A percentile compares a stretch with the other conserved stretches of the same genome.
Conservation (phyloP, 208 protist species). For the Endotrypanum monterogeii region DNA sequence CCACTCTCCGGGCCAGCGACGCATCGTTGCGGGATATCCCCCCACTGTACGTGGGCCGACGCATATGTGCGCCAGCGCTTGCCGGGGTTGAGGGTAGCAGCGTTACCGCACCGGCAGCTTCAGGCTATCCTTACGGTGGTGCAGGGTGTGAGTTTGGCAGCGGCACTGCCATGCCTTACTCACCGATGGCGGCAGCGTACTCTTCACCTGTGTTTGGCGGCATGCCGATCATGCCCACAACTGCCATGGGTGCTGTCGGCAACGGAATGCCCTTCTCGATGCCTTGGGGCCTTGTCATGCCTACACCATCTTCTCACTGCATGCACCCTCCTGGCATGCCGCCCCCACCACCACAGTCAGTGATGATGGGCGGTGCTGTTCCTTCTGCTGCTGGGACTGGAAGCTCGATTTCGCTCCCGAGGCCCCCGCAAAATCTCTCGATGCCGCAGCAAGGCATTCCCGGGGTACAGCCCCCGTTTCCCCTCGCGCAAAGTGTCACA, state of each 20-base stretch:
- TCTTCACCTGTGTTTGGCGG: slow-evolving; percentile 9
- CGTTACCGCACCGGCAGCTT: neutral
- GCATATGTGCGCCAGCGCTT: slow-evolving; percentile 19
- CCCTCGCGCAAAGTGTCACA: slow-evolving; percentile 44
- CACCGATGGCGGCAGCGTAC: neutral
- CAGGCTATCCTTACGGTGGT: neutral
- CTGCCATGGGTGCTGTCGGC: neutral
- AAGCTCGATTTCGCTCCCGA: neutral
- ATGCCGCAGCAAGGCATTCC: slow-evolving; percentile 11
- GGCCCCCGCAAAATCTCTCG: slow-evolving; percentile 13
- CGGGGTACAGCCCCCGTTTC: slow-evolving; percentile 40
- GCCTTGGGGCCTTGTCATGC: slow-evolving; percentile 19
- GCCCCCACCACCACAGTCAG: slow-evolving; percentile 12
- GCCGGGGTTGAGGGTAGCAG: slow-evolving; percentile 1
- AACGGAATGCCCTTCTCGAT: slow-evolving; percentile 15
- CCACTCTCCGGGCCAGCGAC: slow-evolving; percentile 27
- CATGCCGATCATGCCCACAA: slow-evolving; percentile 13
- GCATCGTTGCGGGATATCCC: slow-evolving; percentile 20
- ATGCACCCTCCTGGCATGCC: slow-evolving; percentile 8
- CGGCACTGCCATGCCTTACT: neutral
- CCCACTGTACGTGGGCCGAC: slow-evolving; percentile 23
- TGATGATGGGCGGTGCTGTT: slow-evolving; percentile 18
- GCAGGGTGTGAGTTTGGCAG: neutral
- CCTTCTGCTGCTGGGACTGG: neutral
- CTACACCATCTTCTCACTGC: neutral